Conservation (phyloP, 2,329 filamentous ascomycete species). For the Dichotomopilus funicola region DNA sequence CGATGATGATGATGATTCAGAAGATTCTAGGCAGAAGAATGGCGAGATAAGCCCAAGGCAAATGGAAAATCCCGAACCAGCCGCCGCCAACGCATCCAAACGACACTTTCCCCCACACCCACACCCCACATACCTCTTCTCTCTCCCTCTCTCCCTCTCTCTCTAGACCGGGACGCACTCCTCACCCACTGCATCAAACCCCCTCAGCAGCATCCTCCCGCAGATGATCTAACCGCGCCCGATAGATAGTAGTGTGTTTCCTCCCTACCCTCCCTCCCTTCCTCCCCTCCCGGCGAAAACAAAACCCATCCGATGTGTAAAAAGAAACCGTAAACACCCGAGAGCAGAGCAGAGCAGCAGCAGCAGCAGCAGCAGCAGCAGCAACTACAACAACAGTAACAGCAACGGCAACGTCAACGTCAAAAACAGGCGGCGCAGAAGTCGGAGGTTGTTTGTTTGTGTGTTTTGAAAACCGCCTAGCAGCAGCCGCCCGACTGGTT, state of each 20-base stretch:
- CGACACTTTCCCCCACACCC: conserved; percentile 1
- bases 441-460: not conserved
- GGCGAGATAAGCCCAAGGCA: not conserved
- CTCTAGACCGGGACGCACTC: too few species aligned
- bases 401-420: conserved; percentile 4
- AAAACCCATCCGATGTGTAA: conserved; percentile 21
- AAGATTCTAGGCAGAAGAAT: not conserved
- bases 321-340: conserved; percentile 23
- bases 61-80: not conserved
- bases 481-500: conserved; percentile 32
- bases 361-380: conserved; percentile 7
- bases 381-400: too few species aligned
- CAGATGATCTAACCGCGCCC: conserved; percentile 21
- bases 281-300: conserved; percentile 9
- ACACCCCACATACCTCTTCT: not conserved
- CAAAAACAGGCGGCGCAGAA: not conserved
- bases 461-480: conserved; percentile 18
- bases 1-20: not conserved
- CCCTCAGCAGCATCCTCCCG: not conserved
- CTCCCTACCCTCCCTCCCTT: too few species aligned
- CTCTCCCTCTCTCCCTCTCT: too few species aligned
- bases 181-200: too few species aligned
- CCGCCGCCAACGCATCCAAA: conserved; percentile 4
- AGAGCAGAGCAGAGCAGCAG: conserved; percentile 9
- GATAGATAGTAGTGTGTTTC: not conserved